A percentile compares a stretch with the other conserved stretches of the same genome.
phyloP scores from a whole-genome alignment of 148 eudicot species.

The Pharnaceum exiguum region DNA sequence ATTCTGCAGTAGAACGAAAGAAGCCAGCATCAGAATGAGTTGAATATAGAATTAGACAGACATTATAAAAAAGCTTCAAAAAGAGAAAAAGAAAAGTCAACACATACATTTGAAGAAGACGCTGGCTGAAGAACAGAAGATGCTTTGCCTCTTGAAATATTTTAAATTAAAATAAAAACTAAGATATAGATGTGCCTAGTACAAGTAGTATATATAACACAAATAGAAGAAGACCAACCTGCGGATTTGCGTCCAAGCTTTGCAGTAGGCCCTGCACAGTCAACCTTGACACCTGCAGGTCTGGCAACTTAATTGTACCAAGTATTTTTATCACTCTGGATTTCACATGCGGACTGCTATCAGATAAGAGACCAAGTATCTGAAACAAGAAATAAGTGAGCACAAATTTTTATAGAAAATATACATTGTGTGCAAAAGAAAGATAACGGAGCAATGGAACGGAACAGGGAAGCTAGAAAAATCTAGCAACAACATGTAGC shows the following conservation, averaged over 20 bases:
- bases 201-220: background rate
- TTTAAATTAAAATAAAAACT: too few species aligned
- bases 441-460: background rate
- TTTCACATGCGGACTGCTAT: conserved; percentile 46
- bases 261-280: conserved; percentile 50
- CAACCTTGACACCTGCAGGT: conserved; percentile 39
- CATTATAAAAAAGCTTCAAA: background rate
- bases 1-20: conserved; percentile 46
- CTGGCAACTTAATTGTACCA: conserved; percentile 38
- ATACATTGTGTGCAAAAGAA: background rate
- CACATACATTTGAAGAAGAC: too few species aligned
- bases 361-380: conserved; percentile 67
- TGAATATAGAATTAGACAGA: background rate
- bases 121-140: too few species aligned
- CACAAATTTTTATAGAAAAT: too few species aligned
- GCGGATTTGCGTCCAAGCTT: conserved; percentile 58
- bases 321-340: conserved; percentile 51
- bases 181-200: background rate
- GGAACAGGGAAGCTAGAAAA: background rate
- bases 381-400: conserved; percentile 27
- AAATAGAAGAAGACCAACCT: conserved; percentile 44
- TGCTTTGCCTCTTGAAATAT: too few species aligned
- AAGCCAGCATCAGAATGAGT: background rate
- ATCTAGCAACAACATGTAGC: background rate
- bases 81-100: too few species aligned